Conservation (phyloP, 2,329 filamentous ascomycete species). For the Alternaria infectoria region DNA sequence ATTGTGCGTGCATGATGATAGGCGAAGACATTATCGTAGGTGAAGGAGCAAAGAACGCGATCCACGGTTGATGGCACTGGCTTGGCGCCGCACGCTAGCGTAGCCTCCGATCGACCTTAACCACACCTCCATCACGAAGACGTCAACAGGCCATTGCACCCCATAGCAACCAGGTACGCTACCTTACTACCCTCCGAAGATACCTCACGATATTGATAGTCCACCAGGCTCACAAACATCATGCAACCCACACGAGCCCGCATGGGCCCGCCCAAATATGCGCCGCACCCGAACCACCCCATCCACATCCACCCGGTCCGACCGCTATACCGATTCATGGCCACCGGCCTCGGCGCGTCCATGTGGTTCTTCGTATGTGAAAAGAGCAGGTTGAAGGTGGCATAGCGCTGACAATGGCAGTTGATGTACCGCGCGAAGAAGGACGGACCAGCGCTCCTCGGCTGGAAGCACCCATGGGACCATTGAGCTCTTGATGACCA, state of each 20-base stretch:
- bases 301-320: slow-evolving; percentile 66
- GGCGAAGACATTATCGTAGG: slow-evolving; percentile 6
- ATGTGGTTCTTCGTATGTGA: slow-evolving; percentile 98
- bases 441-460: slow-evolving; percentile 88
- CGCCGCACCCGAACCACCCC: slow-evolving; percentile 54
- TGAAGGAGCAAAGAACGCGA: slow-evolving; percentile 28
- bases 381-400: not conserved
- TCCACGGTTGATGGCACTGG: slow-evolving; percentile 18
- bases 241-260: slow-evolving; percentile 34
- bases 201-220: slow-evolving; percentile 8
- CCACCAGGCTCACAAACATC: slow-evolving; percentile 29
- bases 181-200: not conserved
- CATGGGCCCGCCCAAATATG: slow-evolving; percentile 50
- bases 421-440: slow-evolving; percentile 96
- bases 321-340: slow-evolving; percentile 81
- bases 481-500: slow-evolving; percentile 40
- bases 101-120: slow-evolving; percentile 27
- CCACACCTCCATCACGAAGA: slow-evolving; percentile 29
- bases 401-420: slow-evolving; percentile 55
- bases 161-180: slow-evolving; percentile 31
- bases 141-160: slow-evolving; percentile 41
- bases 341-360: slow-evolving; percentile 85
- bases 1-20: slow-evolving; percentile 23
- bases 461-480: slow-evolving; percentile 79
- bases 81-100: slow-evolving; percentile 27